Base-by-base conservation (phyloP, 2,329 filamentous ascomycete species). In the Pestalotiopsis sp. region DNA sequence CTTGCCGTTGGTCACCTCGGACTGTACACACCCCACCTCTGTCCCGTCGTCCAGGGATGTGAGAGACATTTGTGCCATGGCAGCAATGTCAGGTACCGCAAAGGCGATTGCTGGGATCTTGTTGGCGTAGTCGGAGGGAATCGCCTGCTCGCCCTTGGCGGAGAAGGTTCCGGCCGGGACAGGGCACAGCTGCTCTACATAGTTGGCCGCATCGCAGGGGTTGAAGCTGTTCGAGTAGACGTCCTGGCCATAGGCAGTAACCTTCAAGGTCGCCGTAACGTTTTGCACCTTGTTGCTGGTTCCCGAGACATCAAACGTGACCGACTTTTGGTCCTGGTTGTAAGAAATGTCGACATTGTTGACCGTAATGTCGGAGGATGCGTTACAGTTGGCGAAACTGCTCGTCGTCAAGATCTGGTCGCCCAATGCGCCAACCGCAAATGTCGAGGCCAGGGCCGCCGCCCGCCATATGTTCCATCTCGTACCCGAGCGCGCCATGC, bases 101-200 rank as follows among this genome's bases (percentile, higher is more conserved):
- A 98, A 99, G 13, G 95, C 95, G 73, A 99, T 97, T 2, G 89
- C 83, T 1, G 96, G 96, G 56, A 99, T 95, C 81, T 92, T 82
- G 66, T 86, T 86, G 68, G 93, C 90, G 77, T 91, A 95, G 70
- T 90, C 76, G 0, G 87, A 81, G 17, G 94, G 92, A 52, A 99
- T 92, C 38, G 84, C 80, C 78, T 96, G 92, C 3, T 82, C 83
- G 61, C 94, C 95, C 58, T 83, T 82, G 7, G 95, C 94, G 14
- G 88, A 81, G 76, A 98, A 99, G 5, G 80, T 82, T 27, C 93
- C 92, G 3, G 85, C 83, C 13, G 95, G 94, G 9, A 98, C 91
- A 77, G 96, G 96, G 81, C 96, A 99, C 62, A 99, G 85, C 75
- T 93, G 84, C 9, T 87, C 78, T 64, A 98, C 87, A 72, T 88